Evolutionary conservation across 306 rosid genomes (phyloP), one percentile per base, ranked within the genome.

Genomic region (Hylodesmum podocarpum): DNA sequence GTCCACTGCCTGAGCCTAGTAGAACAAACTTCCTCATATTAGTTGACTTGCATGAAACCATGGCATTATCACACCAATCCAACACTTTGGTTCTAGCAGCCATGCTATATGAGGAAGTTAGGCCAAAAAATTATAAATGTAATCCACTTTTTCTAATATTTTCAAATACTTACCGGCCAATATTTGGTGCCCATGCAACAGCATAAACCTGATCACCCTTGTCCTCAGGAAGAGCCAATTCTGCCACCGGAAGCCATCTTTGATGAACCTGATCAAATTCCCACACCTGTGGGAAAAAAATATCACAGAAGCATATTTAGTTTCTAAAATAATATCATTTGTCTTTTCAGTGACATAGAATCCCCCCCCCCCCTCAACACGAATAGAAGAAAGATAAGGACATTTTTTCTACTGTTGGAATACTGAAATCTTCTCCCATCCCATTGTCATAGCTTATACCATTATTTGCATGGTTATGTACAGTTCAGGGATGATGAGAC

Each of bases 231-330:
- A 80, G 75, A n/a, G 88, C 91, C 89, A 95, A 57, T 83, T 92
- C 96, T 49, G 99, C 97, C 70, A 95, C 97, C 10, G 97, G 99
- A 79, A 92, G 93, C 99, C 99, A 92, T 89, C 97, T 90, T 71
- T 89, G 99, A 82, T 95, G 99, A 87, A 89, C 96, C 72, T 88
- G 90, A 84, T 95, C 96, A 81, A 95, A 92, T 80, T 95, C 97
- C 97, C 97, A 95, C 54, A 95, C 90, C 99, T 92, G 77, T 29
- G 24, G 78, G 36, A 57, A 63, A 24, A 68, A 44, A 4, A 1
- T 43, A 61, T 22, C 14, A 54, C 7, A 1, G n/a, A n/a, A n/a
- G n/a, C n/a, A n/a, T n/a, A n/a, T n/a, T n/a, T n/a, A n/a, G n/a
- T n/a, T n/a, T n/a, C n/a, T n/a, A n/a, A n/a, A n/a, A n/a, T n/a